Conservation (phyloP, 2,329 filamentous ascomycete species). For the Monosporascus sp. region DNA sequence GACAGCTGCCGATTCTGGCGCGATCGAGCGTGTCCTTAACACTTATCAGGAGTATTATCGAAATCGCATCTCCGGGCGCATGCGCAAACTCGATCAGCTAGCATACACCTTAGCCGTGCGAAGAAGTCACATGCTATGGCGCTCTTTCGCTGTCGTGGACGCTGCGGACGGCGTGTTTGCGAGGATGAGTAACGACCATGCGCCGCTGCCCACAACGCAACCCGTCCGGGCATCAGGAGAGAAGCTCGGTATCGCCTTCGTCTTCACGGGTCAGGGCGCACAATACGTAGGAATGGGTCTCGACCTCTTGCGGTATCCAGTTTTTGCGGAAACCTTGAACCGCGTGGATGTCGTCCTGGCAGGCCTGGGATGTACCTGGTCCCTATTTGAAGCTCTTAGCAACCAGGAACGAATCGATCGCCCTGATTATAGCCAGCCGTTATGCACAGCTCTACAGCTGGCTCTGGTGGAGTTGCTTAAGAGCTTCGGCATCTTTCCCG, state of each 20-base stretch:
- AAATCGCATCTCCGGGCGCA: neutral
- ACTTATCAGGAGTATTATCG: neutral
- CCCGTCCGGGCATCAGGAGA: neutral
- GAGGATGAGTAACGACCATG: neutral
- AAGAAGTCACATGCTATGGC: slow-evolving; percentile 2
- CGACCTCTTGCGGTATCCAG: neutral
- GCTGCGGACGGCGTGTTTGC: no score
- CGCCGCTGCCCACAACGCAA: neutral
- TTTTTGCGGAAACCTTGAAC: neutral
- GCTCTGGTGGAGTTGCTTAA: slow-evolving; percentile 20
- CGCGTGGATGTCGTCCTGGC: neutral
- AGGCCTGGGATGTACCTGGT: neutral
- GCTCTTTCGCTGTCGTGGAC: slow-evolving; percentile 1
- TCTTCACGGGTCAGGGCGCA: slow-evolving; percentile 1
- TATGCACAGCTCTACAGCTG: slow-evolving; percentile 22
- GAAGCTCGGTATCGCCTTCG: neutral
- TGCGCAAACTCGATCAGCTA: neutral
- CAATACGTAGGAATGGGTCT: neutral
- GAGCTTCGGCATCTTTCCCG: slow-evolving; percentile 11
- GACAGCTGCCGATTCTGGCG: no score
- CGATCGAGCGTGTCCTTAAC: neutral
- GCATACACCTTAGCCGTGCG: slow-evolving; percentile 3
- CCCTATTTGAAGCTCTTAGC: neutral
- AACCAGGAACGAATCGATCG: neutral
- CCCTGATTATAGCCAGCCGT: slow-evolving; percentile 10